Percentiles rank a stretch among this genome's conserved stretches.
Evolutionary conservation across 768 basidiomycete species (phyloP).

Genomic region (Paxillus ammoniavirescens): DNA sequence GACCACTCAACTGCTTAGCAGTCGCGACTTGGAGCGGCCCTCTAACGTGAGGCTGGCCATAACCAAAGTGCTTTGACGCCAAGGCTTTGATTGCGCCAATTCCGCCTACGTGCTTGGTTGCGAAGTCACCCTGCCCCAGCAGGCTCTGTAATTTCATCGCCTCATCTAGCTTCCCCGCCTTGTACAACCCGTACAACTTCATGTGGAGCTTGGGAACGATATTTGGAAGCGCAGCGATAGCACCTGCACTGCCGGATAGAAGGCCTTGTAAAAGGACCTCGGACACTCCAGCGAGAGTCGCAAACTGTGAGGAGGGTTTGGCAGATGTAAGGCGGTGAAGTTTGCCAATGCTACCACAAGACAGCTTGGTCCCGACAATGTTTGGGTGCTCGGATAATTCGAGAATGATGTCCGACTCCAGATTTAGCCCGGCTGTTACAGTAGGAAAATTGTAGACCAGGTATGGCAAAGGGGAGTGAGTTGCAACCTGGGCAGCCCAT

Average conservation of each 20-base stretch:
- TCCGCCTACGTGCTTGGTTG: conserved; percentile 58
- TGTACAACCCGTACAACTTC: conserved; percentile 46
- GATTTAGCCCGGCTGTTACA: conserved; percentile 79
- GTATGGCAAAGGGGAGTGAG: conserved; percentile 63
- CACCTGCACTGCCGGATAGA: conserved; percentile 59
- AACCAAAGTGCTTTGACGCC: conserved; percentile 61
- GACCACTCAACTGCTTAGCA: conserved; percentile 34
- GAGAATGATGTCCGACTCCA: conserved; percentile 76
- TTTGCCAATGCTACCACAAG: conserved; percentile 84
- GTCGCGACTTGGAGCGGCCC: conserved; percentile 47
- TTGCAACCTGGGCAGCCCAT: conserved; percentile 51
- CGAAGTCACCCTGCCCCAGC: conserved; percentile 68
- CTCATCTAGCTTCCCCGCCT: conserved; percentile 53
- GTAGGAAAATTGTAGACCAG: conserved; percentile 88
- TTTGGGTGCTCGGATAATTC: conserved; percentile 75
- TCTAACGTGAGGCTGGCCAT: conserved; percentile 51
- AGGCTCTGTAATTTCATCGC: conserved; percentile 61
- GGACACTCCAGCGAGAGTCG: conserved; percentile 73
- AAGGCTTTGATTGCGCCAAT: conserved; percentile 68
- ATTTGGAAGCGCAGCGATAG: conserved; percentile 65
- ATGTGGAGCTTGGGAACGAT: conserved; percentile 58
- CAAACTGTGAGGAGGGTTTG: conserved; percentile 52
- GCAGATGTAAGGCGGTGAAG: conserved; percentile 69
- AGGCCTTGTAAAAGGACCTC: conserved; percentile 68
- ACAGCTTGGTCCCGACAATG: conserved; percentile 83